Conservation (phyloP, 495 filamentous ascomycete genomes). For the Entonaema liquescens region DNA sequence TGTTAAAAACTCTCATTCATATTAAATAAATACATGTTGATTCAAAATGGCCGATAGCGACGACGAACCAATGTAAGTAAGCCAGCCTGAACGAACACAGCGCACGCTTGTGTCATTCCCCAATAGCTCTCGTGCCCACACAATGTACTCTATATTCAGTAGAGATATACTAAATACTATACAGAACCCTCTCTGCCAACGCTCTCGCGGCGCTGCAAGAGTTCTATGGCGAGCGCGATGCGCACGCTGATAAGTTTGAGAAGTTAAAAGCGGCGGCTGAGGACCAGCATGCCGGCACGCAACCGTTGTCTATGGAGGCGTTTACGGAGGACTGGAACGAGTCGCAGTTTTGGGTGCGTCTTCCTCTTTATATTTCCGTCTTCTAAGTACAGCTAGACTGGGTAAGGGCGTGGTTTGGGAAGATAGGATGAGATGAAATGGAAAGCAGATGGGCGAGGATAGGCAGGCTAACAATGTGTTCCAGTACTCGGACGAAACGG, state of each 20-base stretch:
- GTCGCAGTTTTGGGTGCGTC: conserved; percentile 77
- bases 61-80: conserved; percentile 53
- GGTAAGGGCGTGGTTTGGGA: no score
- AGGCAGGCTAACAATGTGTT: background rate
- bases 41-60: conserved; percentile 49
- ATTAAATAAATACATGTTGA: background rate
- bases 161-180: background rate
- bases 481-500: conserved; percentile 77
- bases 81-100: background rate
- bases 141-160: background rate
- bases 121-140: no score
- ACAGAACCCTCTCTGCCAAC: conserved; percentile 64
- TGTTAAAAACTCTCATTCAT: background rate
- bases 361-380: no score
- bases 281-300: conserved; percentile 45
- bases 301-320: conserved; percentile 69
- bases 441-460: background rate
- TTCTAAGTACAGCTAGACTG: no score
- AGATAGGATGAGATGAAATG: background rate
- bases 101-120: no score
- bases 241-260: conserved; percentile 68
- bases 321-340: conserved; percentile 86
- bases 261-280: conserved; percentile 62
- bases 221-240: conserved; percentile 75
- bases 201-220: conserved; percentile 70